Base-by-base conservation (phyloP, 805 yeast species). In the Candida palmyrensis region DNA sequence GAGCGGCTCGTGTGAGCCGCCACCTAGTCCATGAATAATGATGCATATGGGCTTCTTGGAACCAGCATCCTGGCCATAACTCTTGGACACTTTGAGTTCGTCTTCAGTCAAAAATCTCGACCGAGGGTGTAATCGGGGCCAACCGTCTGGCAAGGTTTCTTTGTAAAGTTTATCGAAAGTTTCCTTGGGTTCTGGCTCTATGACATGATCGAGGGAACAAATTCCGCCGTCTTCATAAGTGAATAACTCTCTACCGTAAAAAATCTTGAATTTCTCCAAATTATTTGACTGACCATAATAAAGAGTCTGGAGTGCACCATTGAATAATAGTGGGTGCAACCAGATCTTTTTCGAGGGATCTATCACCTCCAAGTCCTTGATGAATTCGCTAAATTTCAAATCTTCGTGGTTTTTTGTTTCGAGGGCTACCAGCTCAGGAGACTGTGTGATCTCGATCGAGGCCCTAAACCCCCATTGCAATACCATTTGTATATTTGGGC, bases 1-100 rank as follows among this genome's bases (percentile, higher is more conserved):
- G 48, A 85, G 77, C 5, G 82, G 68, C 51, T 85, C 95, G 41
- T 80, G 83, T n/a, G 89, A 79, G 0, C 95, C 92, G 5, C 95
- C 95, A 2, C 84, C 79, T 24, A 85, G 69, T 0, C 95, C 95
- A 50, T 86, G 95, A 26, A 82, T 55, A 3, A 75, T 58, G 19
- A 85, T 70, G 12, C 82, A 61, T 48, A 86, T 62, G 2, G 94
- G 94, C 30, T 55, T 67, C 3, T 63, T 44, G 30, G 34, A 31
- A 12, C 57, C 62, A 13, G 59, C 59, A 11, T 25, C 45, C 23
- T 39, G 43, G 15, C 30, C 43, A 6, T 32, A 31, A 3, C 33
- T 35, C 8, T 38, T 40, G 17, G 35, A 25, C 33, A 45, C 31
- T 45, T 44, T 53, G 27, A 73, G 42, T 50, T 82, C 90, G 2